A percentile compares a stretch with the other conserved stretches of the same genome.
These are phyloP conservation scores for Puccinia hordei DNA, from an alignment of 1,284 basidiomycete genomes.

Conservation along the genomic window DNA sequence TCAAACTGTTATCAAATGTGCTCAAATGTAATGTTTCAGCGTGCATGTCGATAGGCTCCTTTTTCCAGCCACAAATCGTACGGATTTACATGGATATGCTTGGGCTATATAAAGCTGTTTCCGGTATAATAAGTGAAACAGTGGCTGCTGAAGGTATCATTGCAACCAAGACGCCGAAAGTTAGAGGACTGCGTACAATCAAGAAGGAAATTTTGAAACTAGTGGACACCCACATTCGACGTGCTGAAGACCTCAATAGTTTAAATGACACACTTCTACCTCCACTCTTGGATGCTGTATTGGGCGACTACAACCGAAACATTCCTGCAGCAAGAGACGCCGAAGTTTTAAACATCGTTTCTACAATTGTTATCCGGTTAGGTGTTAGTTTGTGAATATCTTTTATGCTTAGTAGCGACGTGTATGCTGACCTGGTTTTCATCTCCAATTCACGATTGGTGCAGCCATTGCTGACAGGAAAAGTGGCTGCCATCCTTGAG, in stretches of 20 bases:
- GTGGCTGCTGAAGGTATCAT: slow-evolving; percentile 74
- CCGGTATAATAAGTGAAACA: slow-evolving; percentile 93
- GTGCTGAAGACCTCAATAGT: slow-evolving; percentile 90
- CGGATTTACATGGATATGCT: slow-evolving; percentile 98
- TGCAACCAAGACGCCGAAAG: slow-evolving; percentile 96
- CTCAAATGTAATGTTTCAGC: slow-evolving; percentile 98
- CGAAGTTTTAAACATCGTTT: slow-evolving; percentile 96
- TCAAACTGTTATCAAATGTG: slow-evolving; percentile 95
- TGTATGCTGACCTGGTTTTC: neutral
- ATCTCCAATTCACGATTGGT: neutral
- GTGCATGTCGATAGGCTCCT: slow-evolving; percentile 93
- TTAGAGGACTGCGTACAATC: slow-evolving; percentile 89
- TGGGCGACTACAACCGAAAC: slow-evolving; percentile 94
- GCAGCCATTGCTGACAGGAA: slow-evolving; percentile 77
- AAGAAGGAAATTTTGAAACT: slow-evolving; percentile 96
- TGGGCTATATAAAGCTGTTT: slow-evolving; percentile 95
- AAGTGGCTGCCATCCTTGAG: slow-evolving; percentile 94
- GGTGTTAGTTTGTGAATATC: slow-evolving; percentile 60
- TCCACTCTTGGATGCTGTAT: slow-evolving; percentile 90
- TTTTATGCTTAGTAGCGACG: neutral
- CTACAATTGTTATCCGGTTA: slow-evolving; percentile 85
- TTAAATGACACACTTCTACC: slow-evolving; percentile 93
- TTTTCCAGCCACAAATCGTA: slow-evolving; percentile 94
- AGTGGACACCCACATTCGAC: slow-evolving; percentile 96
- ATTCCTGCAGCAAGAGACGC: slow-evolving; percentile 92